A percentile compares a stretch with the other conserved stretches of the same genome.
phyloP scores from a whole-genome alignment of 2,329 filamentous ascomycete species.

The Daldinia eschscholtzii region DNA sequence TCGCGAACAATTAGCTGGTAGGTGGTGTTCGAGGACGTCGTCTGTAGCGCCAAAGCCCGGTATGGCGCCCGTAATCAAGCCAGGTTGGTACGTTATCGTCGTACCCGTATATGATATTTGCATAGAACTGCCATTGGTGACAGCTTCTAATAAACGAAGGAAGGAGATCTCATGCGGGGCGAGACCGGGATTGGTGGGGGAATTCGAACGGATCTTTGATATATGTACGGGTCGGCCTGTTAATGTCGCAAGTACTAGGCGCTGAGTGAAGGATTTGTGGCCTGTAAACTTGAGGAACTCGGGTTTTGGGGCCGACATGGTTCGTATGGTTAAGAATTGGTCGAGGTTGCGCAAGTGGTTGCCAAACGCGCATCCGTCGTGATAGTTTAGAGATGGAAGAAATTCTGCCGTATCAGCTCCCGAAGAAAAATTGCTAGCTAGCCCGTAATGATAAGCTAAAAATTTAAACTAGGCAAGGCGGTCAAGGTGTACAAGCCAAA shows the following conservation, averaged over 20 bases:
- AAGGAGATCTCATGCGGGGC: conserved; percentile 95
- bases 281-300: conserved; percentile 82
- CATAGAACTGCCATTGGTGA: conserved; percentile 95
- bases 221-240: conserved; percentile 92
- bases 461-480: conserved; percentile 44
- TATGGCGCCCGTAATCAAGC: conserved; percentile 88
- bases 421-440: conserved; percentile 41
- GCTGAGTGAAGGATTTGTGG: conserved; percentile 84
- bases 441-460: conserved; percentile 12
- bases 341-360: conserved; percentile 14
- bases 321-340: conserved; percentile 23
- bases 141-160: conserved; percentile 89
- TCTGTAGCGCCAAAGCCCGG: conserved; percentile 77
- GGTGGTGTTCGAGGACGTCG: conserved; percentile 81
- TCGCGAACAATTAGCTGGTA: conserved; percentile 81
- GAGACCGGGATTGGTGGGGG: conserved; percentile 87
- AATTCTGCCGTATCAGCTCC: conserved; percentile 48
- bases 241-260: conserved; percentile 89
- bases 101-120: conserved; percentile 98
- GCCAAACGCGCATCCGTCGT: conserved; percentile 19
- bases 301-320: conserved; percentile 54
- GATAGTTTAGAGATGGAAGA: conserved; percentile 33
- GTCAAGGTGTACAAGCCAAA: conserved; percentile 40
- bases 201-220: conserved; percentile 90
- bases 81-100: conserved; percentile 90